A percentile compares a stretch with the other conserved stretches of the same genome.
These are phyloP conservation scores for Helotiales sp. DNA, from an alignment of 2,329 filamentous ascomycete species.

Conservation along the genomic window DNA sequence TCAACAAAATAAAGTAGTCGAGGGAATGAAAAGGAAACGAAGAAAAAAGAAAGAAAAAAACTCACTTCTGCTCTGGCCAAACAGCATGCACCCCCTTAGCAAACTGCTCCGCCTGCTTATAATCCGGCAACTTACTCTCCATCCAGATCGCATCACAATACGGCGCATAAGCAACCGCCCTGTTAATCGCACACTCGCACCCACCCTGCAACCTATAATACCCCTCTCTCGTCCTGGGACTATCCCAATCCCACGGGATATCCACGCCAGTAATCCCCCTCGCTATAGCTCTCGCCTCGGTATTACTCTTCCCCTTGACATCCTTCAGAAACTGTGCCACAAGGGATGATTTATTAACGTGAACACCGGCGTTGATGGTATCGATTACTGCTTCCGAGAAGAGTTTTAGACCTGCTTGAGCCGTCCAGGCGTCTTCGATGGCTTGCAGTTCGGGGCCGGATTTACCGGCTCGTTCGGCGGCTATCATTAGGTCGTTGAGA, in stretches of 20 bases:
- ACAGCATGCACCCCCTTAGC: conserved; percentile 90
- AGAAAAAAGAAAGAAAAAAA: conserved; percentile 21
- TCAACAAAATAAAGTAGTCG: too few species aligned
- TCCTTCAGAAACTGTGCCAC: conserved; percentile 65
- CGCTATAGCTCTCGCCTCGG: conserved; percentile 78
- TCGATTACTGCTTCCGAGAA: conserved; percentile 90
- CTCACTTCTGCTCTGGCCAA: conserved; percentile 94
- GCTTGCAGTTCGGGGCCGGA: conserved; percentile 77
- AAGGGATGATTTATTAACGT: conserved; percentile 68
- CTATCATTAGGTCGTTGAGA: conserved; percentile 87
- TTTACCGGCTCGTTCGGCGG: conserved; percentile 82
- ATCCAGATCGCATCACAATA: conserved; percentile 99
- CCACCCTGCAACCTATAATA: conserved; percentile 93
- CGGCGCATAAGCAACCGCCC: conserved; percentile 87
- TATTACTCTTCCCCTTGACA: conserved; percentile 81
- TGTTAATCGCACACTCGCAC: conserved; percentile 86
- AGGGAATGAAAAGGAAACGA: neutral
- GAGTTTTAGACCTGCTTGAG: conserved; percentile 76
- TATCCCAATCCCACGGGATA: conserved; percentile 92
- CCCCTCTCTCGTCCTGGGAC: conserved; percentile 88
- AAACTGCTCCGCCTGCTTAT: conserved; percentile 86
- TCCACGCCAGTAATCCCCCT: conserved; percentile 75
- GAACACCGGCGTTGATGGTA: conserved; percentile 69
- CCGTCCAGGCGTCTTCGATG: conserved; percentile 87
- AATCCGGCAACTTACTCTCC: conserved; percentile 97